A percentile compares a stretch with the other conserved stretches of the same genome.
Conservation (phyloP, 192 early-diverging fungal species). For the Coemansia nantahalensis region DNA sequence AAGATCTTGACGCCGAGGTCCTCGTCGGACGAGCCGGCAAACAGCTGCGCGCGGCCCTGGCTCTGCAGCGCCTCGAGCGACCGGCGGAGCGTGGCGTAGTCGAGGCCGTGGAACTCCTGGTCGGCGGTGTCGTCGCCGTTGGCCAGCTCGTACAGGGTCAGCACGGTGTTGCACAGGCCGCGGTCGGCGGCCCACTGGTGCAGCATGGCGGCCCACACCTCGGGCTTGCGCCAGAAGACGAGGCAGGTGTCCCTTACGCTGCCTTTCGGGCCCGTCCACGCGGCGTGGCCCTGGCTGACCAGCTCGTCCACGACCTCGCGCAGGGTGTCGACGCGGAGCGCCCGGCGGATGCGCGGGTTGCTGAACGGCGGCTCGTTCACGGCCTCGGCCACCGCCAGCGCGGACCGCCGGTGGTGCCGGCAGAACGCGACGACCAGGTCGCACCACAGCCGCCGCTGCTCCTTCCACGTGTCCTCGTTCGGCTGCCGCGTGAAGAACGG, state of each 20-base stretch:
- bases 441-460: conserved; percentile 79
- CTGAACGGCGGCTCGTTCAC: conserved; percentile 61
- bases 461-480: conserved; percentile 75
- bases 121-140: conserved; percentile 79
- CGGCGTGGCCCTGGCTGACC: conserved; percentile 63
- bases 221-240: conserved; percentile 85
- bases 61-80: conserved; percentile 79
- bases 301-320: conserved; percentile 73
- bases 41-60: conserved; percentile 79
- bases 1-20: conserved; percentile 91
- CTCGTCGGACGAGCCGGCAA: conserved; percentile 57
- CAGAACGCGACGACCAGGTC: conserved; percentile 73
- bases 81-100: conserved; percentile 67
- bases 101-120: conserved; percentile 77
- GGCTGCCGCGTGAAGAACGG: conserved; percentile 93
- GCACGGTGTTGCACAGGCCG: conserved; percentile 75
- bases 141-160: conserved; percentile 86
- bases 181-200: conserved; percentile 76
- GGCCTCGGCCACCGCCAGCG: conserved; percentile 62
- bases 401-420: conserved; percentile 59
- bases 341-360: conserved; percentile 70
- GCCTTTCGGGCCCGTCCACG: conserved; percentile 49
- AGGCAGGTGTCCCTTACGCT: conserved; percentile 56
- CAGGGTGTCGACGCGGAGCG: conserved; percentile 59
- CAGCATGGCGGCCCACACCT: conserved; percentile 84